Conservation (phyloP, 2,329 filamentous ascomycete species). For the Thelonectria discophora region DNA sequence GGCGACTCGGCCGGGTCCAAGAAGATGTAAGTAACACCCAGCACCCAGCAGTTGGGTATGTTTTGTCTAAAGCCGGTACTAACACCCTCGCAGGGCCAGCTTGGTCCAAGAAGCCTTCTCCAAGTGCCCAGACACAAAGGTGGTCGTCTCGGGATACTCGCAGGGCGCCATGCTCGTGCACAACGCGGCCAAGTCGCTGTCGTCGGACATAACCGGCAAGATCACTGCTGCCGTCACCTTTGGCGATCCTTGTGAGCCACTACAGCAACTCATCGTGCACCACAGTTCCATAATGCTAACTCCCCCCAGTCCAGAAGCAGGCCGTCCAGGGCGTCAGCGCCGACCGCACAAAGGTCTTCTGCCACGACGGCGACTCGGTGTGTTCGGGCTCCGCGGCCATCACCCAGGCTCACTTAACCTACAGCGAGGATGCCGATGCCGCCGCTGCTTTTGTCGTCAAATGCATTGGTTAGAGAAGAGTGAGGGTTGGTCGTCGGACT, state of each 20-base stretch:
- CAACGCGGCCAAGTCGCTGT: conserved; percentile 51
- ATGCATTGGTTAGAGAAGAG: conserved; percentile 29
- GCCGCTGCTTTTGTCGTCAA: conserved; percentile 43
- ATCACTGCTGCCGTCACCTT: conserved; percentile 45
- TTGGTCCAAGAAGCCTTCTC: conserved; percentile 46
- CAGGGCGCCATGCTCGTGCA: conserved; percentile 53
- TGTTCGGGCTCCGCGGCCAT: conserved; percentile 43
- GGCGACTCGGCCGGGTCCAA: conserved; percentile 55
- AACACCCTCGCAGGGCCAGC: conserved; percentile 25
- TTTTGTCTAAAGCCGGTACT: background rate
- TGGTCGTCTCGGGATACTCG: conserved; percentile 59
- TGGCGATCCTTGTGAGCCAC: conserved; percentile 41
- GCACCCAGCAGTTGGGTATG: no score
- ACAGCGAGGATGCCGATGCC: conserved; percentile 41
- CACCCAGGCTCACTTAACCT: conserved; percentile 40
- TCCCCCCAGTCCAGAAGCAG: conserved; percentile 32
- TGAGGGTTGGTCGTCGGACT: background rate
- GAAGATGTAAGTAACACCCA: conserved; percentile 60
- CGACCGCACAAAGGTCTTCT: conserved; percentile 42
- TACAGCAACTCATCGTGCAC: no score
- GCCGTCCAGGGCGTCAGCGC: conserved; percentile 33
- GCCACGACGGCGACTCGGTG: conserved; percentile 46
- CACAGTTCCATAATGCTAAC: no score
- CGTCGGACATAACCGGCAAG: conserved; percentile 46
- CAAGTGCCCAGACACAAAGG: conserved; percentile 55